Base-by-base conservation (phyloP, 1,139 yeast species). In the Debaryomycetaceae sp. region DNA sequence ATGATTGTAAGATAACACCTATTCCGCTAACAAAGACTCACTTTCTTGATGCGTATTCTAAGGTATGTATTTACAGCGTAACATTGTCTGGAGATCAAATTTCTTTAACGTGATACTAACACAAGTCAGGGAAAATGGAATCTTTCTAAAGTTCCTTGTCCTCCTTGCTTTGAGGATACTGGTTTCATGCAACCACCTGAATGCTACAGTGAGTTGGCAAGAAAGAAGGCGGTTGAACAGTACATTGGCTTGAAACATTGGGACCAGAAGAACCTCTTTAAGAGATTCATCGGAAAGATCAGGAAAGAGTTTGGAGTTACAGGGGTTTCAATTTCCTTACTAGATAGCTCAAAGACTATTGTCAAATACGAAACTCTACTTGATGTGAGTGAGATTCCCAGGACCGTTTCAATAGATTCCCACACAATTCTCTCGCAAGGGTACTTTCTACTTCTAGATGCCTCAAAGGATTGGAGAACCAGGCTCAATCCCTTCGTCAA, bases 391-490 rank as follows among this genome's bases (percentile, higher is more conserved):
- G 77, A 75, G 44, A 68, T 81, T 37, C 80, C 85, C 5, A 66
- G 87, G 42, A 66, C 65, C 36, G 68, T 80, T 1, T 81, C 88
- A 1, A 63, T 85, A 37, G 91, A 85, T 59, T 80, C 81, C 5
- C 91, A 85, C 62, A 72, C 88, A 0, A 70, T 85, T 5, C 62
- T 85, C 37, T 83, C 90, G 0, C 64, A 68, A 9, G 80, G 73
- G 1, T 69, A 71, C 51, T 78, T 85, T 51, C 64, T 79, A 2
- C 52, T 85, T 20, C 58, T 72, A 24, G 87, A 85, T 59, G 83
- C 89, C 1, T 60, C 80, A 5, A 65, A 69, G 36, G 93, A 85
- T 57, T 85, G 93, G 91, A 67, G 91, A 58, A 77, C 83, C 5
- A 54, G 63, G 6, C 65, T 68, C 39, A 83, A 80, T 52, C 90